A percentile compares a stretch with the other conserved stretches of the same genome.
Evolutionary conservation across 2,329 filamentous ascomycete species (phyloP).

Genomic region (Stachybotrys elegans): DNA sequence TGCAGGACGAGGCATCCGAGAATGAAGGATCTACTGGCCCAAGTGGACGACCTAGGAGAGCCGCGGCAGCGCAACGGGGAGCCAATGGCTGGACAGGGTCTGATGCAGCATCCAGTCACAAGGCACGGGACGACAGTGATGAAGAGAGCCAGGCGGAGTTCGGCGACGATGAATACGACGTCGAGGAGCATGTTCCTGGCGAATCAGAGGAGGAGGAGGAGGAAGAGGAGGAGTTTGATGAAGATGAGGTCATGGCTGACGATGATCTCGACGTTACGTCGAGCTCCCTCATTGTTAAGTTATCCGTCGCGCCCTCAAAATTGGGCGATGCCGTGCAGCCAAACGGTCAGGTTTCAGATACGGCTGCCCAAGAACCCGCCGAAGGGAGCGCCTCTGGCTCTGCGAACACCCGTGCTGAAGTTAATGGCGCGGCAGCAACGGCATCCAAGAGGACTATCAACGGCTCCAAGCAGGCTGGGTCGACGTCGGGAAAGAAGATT

Average conservation of each 20-base stretch:
- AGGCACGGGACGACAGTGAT: slow-evolving; percentile 51
- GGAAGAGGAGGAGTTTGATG: slow-evolving; percentile 55
- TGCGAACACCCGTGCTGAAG: too few relatives aligned
- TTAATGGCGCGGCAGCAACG: too few relatives aligned
- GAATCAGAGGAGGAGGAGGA: slow-evolving; percentile 58
- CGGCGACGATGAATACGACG: slow-evolving; percentile 60
- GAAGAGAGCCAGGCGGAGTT: slow-evolving; percentile 72
- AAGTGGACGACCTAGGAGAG: slow-evolving; percentile 44
- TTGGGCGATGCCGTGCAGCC: slow-evolving; percentile 25
- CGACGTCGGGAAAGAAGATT: too few relatives aligned
- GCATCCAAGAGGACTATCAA: too few relatives aligned
- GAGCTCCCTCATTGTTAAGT: slow-evolving; percentile 69
- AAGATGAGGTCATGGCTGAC: slow-evolving; percentile 50
- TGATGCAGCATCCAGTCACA: slow-evolving; percentile 26
- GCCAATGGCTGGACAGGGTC: slow-evolving; percentile 41
- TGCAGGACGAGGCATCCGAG: slow-evolving; percentile 38
- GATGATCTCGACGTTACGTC: slow-evolving; percentile 44
- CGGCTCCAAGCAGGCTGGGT: too few relatives aligned
- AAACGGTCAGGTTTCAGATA: slow-evolving; percentile 14
- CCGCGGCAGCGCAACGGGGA: slow-evolving; percentile 43
- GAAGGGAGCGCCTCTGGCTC: too few relatives aligned
- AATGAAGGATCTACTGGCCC: slow-evolving; percentile 35
- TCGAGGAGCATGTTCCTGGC: slow-evolving; percentile 59
- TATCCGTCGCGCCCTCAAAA: slow-evolving; percentile 47
- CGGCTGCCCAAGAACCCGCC: slow-evolving; percentile 7